phyloP scores from a whole-genome alignment of 2,329 filamentous ascomycete species.

The Fusarium oxysporum region DNA sequence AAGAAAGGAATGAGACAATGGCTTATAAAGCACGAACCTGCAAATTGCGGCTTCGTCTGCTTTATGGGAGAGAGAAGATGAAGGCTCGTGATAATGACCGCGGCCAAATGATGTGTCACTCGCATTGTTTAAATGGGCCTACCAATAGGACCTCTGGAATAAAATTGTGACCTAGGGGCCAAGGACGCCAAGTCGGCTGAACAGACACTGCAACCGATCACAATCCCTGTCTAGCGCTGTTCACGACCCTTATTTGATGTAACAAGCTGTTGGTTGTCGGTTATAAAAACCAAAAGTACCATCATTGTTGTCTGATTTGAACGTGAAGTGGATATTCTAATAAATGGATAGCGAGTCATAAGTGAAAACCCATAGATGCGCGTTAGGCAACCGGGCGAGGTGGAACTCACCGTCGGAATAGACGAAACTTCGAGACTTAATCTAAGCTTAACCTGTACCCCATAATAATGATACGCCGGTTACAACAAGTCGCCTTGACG shows the following conservation, averaged over 20 bases:
- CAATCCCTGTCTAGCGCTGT: background rate
- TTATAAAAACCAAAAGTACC: background rate
- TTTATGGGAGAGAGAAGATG: fast-evolving
- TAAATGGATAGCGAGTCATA: fast-evolving
- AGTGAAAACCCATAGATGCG: fast-evolving
- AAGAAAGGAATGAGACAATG: background rate
- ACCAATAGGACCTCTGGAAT: background rate
- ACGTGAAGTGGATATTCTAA: background rate
- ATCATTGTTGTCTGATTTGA: background rate
- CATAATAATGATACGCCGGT: too few species aligned
- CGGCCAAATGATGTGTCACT: background rate
- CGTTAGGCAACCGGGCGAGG: background rate
- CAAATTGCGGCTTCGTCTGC: too few species aligned
- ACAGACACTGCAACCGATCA: background rate
- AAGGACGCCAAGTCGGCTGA: background rate
- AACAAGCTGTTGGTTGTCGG: background rate
- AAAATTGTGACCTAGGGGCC: background rate
- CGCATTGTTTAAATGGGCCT: background rate
- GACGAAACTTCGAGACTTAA: too few species aligned
- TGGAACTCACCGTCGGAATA: too few species aligned
- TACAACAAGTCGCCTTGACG: too few species aligned
- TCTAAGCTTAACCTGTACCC: too few species aligned
- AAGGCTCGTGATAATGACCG: background rate
- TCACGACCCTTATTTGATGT: background rate
- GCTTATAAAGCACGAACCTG: too few species aligned